Evolutionary conservation across 129 eudicot species (phyloP).

Genomic region (Rutidosis leptorrhynchoides): DNA sequence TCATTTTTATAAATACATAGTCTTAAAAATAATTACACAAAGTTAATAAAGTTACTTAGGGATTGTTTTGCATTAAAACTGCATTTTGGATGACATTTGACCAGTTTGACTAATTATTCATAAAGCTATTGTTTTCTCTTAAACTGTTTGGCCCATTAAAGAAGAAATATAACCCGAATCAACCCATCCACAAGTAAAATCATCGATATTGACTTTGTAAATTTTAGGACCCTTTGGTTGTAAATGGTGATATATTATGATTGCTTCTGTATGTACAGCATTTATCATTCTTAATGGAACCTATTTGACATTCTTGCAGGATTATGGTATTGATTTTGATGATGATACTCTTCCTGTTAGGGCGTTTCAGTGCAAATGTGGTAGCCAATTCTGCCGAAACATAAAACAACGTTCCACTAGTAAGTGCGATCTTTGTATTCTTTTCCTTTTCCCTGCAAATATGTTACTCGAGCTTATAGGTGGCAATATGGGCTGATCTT

Average conservation of each 20-base stretch:
- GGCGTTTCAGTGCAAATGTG: conserved; percentile 77
- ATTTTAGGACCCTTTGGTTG: neutral
- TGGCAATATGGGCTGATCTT: neutral
- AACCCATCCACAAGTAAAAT: neutral
- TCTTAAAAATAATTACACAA: neutral
- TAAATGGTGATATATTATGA: neutral
- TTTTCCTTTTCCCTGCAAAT: neutral
- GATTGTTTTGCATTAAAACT: conserved; percentile 5
- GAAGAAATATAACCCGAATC: neutral
- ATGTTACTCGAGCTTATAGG: neutral
- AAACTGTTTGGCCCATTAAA: neutral
- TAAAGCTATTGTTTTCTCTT: neutral
- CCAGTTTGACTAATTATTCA: neutral
- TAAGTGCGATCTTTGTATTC: conserved; percentile 32
- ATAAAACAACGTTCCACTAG: conserved; percentile 59
- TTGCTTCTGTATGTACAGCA: neutral
- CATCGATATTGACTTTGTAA: neutral
- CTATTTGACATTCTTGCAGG: conserved; percentile 49
- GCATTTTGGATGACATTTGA: neutral
- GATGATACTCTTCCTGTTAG: conserved; percentile 69
- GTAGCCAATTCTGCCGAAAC: conserved; percentile 75
- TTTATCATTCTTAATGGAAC: conserved; percentile 14
- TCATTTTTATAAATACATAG: neutral
- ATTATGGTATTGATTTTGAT: conserved; percentile 91
- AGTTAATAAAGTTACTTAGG: neutral